phyloP scores from a whole-genome alignment of 2,329 filamentous ascomycete species.

The Aspergillus aculeatus region DNA sequence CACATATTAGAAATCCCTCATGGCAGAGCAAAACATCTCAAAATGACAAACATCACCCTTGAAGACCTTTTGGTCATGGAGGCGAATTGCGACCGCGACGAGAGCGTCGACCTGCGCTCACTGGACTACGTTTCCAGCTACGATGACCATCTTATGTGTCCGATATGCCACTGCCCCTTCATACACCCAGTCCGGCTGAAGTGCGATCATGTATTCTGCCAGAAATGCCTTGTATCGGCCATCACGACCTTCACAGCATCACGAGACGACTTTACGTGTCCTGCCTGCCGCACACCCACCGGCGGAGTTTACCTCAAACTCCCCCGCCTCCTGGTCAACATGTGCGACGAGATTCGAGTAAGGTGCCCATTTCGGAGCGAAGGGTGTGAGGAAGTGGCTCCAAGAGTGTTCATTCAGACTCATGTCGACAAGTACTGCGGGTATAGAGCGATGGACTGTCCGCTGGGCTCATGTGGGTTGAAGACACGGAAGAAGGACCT shows the following conservation, averaged over 20 bases:
- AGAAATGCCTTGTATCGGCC: slow-evolving; percentile 54
- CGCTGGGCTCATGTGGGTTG: slow-evolving; percentile 50
- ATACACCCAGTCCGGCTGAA: slow-evolving; percentile 57
- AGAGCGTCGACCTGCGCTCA: slow-evolving; percentile 53
- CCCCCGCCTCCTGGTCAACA: slow-evolving; percentile 58
- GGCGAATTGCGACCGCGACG: slow-evolving; percentile 27
- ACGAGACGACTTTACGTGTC: slow-evolving; percentile 49
- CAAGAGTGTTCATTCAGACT: slow-evolving; percentile 57
- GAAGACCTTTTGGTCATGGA: slow-evolving; percentile 34
- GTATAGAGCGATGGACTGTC: slow-evolving; percentile 55
- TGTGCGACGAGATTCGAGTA: slow-evolving; percentile 62
- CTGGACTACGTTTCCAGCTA: slow-evolving; percentile 58
- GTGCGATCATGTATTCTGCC: slow-evolving; percentile 65
- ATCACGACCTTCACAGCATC: slow-evolving; percentile 39
- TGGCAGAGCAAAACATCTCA: background rate
- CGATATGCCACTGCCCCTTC: slow-evolving; percentile 64
- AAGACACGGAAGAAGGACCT: slow-evolving; percentile 56
- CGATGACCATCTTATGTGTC: slow-evolving; percentile 62
- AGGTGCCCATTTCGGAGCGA: slow-evolving; percentile 56
- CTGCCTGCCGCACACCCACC: slow-evolving; percentile 55
- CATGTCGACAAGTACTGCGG: slow-evolving; percentile 63
- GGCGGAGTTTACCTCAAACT: slow-evolving; percentile 42
- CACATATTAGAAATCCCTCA: slow-evolving; percentile 4
- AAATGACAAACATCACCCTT: slow-evolving; percentile 30
- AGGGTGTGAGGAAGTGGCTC: slow-evolving; percentile 55